Percentiles rank a stretch among this genome's conserved stretches.
phyloP scores from a whole-genome alignment of 495 filamentous ascomycete genomes.

The Penicillium canariense region DNA sequence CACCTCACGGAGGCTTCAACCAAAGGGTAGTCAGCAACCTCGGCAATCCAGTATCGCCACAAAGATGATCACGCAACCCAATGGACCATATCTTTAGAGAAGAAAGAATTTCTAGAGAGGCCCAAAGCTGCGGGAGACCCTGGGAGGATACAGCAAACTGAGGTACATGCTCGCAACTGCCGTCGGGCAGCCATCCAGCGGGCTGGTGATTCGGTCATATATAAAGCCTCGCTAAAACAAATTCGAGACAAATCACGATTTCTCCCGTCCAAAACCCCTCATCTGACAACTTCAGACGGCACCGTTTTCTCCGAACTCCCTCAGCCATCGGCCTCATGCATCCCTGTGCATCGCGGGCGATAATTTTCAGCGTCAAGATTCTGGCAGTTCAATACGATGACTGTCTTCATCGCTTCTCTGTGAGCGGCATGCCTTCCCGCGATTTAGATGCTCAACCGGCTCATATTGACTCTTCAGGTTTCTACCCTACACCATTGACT shows the following conservation, averaged over 20 bases:
- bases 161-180: constrained; percentile 9
- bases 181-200: constrained; percentile 9
- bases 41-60: too few species aligned
- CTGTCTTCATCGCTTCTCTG: constrained; percentile 35
- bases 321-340: background rate
- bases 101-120: background rate
- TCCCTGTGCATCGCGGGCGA: background rate
- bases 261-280: constrained; percentile 1
- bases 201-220: background rate
- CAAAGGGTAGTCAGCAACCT: too few species aligned
- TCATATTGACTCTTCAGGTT: constrained; percentile 24
- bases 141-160: constrained; percentile 10
- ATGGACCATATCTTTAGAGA: background rate
- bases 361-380: background rate
- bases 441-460: background rate
- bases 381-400: constrained; percentile 16
- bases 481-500: constrained; percentile 42
- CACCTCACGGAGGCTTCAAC: too few species aligned
- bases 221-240: constrained; percentile 1
- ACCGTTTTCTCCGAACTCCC: background rate
- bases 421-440: constrained; percentile 12
- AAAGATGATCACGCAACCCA: background rate
- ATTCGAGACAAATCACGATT: background rate
- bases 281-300: background rate
- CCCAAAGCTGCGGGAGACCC: constrained; percentile 1